A percentile compares a stretch with the other conserved stretches of the same genome.
Conservation (phyloP, 257 asterid genomes). For the Dorcoceras hygrometricum region DNA sequence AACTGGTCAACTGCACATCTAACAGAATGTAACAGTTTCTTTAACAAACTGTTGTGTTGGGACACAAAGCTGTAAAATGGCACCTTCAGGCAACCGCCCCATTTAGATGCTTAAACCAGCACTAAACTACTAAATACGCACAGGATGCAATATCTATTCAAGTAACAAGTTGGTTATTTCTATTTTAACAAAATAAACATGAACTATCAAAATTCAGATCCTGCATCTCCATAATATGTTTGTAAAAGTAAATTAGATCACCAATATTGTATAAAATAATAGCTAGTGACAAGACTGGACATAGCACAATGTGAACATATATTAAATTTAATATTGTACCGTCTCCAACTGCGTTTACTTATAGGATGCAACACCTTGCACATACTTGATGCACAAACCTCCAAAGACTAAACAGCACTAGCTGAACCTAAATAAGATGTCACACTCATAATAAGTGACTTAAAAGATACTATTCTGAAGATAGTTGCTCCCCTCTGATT, state of each 20-base stretch:
- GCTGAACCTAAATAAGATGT: not conserved
- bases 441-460: not conserved
- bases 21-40: not conserved
- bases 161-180: too few relatives aligned
- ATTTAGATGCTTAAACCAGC: constrained; percentile 1
- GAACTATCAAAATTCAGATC: too few relatives aligned
- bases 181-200: too few relatives aligned
- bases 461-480: not conserved
- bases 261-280: not conserved
- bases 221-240: too few relatives aligned
- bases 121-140: not conserved
- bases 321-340: not conserved
- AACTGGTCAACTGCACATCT: not conserved
- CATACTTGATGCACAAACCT: constrained; percentile 6
- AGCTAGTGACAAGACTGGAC: not conserved
- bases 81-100: constrained; percentile 18
- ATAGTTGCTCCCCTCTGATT: not conserved
- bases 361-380: not conserved
- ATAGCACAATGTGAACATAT: not conserved
- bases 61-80: constrained; percentile 7
- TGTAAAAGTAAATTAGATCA: too few relatives aligned
- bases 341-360: not conserved
- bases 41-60: not conserved
- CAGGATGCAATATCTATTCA: not conserved
- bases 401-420: constrained; percentile 2